phyloP scores from a whole-genome alignment of 495 filamentous ascomycete species.

The Parachaetomium inaequale region DNA sequence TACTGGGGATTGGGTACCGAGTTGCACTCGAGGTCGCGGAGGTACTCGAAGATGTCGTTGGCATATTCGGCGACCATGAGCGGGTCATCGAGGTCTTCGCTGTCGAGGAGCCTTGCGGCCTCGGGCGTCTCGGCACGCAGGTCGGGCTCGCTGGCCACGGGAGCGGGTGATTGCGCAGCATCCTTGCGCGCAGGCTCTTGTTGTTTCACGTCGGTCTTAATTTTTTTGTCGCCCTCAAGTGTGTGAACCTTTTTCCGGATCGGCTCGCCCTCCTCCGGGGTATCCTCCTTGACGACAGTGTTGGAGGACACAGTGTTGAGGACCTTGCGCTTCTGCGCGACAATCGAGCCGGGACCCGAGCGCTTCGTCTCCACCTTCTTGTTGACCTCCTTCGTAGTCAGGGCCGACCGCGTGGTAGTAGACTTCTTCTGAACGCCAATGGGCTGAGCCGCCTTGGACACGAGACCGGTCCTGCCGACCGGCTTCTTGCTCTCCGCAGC shows the following conservation, averaged over 20 bases:
- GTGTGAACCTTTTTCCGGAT: slow-evolving; percentile 49
- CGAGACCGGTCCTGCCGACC: slow-evolving; percentile 56
- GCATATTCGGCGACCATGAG: slow-evolving; percentile 98
- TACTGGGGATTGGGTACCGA: slow-evolving; percentile 89
- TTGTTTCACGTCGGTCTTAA: slow-evolving; percentile 41
- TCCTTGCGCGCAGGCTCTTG: slow-evolving; percentile 32
- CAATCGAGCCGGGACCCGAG: slow-evolving; percentile 65
- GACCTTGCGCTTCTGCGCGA: slow-evolving; percentile 59
- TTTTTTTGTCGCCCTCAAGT: slow-evolving; percentile 32
- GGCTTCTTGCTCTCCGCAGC: slow-evolving; percentile 69
- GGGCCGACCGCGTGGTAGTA: slow-evolving; percentile 59
- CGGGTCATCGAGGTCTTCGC: slow-evolving; percentile 85
- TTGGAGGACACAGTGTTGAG: slow-evolving; percentile 10
- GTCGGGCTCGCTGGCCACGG: neutral
- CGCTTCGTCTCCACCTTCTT: slow-evolving; percentile 69
- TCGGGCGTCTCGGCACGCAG: slow-evolving; percentile 40
- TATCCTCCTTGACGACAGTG: slow-evolving; percentile 56
- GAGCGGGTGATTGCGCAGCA: neutral
- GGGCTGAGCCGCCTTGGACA: slow-evolving; percentile 73
- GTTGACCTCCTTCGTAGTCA: slow-evolving; percentile 63
- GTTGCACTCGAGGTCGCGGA: slow-evolving; percentile 76
- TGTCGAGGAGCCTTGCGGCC: slow-evolving; percentile 66
- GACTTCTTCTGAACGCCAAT: slow-evolving; percentile 75
- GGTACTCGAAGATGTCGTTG: slow-evolving; percentile 94
- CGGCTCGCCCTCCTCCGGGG: slow-evolving; percentile 52